A percentile compares a stretch with the other conserved stretches of the same genome.
Evolutionary conservation across 129 eudicot species (phyloP).

Genomic region (Oenanthe sinensis): DNA sequence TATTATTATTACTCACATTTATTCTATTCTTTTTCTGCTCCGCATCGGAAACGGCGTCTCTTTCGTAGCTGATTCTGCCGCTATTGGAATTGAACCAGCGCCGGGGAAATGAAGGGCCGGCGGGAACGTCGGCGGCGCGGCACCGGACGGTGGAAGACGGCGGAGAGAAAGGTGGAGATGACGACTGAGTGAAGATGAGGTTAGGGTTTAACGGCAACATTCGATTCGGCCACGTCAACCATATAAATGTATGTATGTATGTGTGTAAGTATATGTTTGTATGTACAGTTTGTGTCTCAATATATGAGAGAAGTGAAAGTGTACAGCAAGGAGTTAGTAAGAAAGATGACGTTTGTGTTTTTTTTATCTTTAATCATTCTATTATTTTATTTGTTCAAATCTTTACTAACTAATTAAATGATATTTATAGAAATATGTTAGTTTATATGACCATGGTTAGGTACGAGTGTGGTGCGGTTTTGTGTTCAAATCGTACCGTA

Average conservation of each 20-base stretch:
- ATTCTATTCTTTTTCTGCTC: conserved; percentile 23
- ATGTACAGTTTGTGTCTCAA: too few relatives aligned
- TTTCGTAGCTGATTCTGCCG: conserved; percentile 19
- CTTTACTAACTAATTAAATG: too few relatives aligned
- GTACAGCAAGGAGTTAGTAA: background rate
- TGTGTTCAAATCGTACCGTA: too few relatives aligned
- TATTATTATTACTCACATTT: conserved; percentile 8
- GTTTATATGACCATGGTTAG: too few relatives aligned
- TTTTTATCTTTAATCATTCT: background rate
- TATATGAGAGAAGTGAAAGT: background rate
- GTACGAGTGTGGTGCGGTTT: too few relatives aligned
- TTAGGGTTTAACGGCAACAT: conserved; percentile 69
- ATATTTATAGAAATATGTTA: too few relatives aligned
- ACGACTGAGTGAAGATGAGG: conserved; percentile 29
- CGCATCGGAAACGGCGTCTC: conserved; percentile 22
- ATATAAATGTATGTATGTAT: background rate
- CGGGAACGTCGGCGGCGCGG: conserved; percentile 43
- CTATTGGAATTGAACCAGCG: conserved; percentile 27
- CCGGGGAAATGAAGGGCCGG: conserved; percentile 20
- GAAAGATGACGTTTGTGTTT: background rate
- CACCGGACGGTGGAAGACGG: conserved; percentile 31
- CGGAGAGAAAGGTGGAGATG: conserved; percentile 18
- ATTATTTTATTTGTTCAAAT: too few relatives aligned
- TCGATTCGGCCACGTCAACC: conserved; percentile 35
- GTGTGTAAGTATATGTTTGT: background rate